Base-by-base conservation (phyloP, 176 grass and related monocot genomes). In the Oryza punctata region DNA sequence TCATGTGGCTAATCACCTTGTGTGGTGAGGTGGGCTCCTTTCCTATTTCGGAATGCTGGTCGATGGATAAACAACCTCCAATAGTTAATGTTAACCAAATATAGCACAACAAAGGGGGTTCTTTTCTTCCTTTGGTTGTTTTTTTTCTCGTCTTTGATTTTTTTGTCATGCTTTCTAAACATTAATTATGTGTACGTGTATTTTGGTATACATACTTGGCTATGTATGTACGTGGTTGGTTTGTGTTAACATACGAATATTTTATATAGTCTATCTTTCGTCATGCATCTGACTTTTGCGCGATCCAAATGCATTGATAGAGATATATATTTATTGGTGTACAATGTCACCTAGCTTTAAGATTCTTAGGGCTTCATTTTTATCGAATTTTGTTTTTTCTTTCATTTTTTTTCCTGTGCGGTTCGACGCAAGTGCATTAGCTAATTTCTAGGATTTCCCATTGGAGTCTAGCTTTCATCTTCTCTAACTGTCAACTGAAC, bases 171-270 rank as follows among this genome's bases (percentile, higher is more conserved):
- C 3, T 12, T 45, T 29, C 8, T 10, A 7, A 27, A 16, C 21
- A 66, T 2, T 21, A 1, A 60, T 16, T 52, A 3, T 13, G 1
- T 63, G 72, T 29, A 12, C 24, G 70, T 49, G 15, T 73, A 79
- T 19, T 27, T 28, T 46, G 29, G 54, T 67, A 61, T 47, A 30
- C 76, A 3, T 61, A 61, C 8, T 23, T 65, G 37, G 29, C 47
- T 37, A 43, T 71, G 41, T 72, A 41, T 78, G 59, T 65, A 46
- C 19, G 81, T 88, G 75, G 67, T 68, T 88, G 75, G 67, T 68
- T 84, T 64, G 67, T 27, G 30, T 78, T 65, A 65, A 73, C 59
- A n/a, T 45, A 44, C 67, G 9, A 73, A 73, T 50, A 73, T 7
- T 33, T 7, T 33, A 5, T 88, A 21, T 14, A 26, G 12, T 15